Base-by-base conservation (phyloP, 352 stramenopile species). In the Nothophytophthora sp. region DNA sequence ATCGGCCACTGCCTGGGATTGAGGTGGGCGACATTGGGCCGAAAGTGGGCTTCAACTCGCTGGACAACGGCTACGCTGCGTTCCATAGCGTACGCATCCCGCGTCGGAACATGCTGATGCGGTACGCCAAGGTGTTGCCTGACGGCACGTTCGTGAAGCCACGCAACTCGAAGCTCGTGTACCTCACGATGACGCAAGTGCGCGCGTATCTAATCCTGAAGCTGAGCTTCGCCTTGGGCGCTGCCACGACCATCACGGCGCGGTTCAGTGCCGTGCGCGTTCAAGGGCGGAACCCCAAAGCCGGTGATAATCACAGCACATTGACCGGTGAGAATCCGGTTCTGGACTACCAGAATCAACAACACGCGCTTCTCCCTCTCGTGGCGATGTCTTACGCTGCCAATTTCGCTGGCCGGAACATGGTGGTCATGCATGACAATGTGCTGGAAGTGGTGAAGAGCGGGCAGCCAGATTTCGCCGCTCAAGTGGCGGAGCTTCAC, bases 131-230 rank as follows among this genome's bases (percentile, higher is more conserved):
- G 35, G 76, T 90, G 34, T 25, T 81, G 10, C 64, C 74, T 0
- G 70, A 90, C 38, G 79, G 79, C 13, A 81, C 64, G 23, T 87
- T 76, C 46, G 46, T 81, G 8, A 68, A 83, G 67, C 76, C 76
- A 4, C 63, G 81, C 59, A 84, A 69, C 44, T 73, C 87, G 63
- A 86, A 86, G 50, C 50, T 88, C 16, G 70, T 84, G 43, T 88
- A 87, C 50, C 52, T 84, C 22, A 84, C 76, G 0, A 85, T 83
- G 73, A 65, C 81, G 5, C 54, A 67, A 4, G 54, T 85, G 0
- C 65, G 76, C 29, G 67, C 73, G 22, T 60, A 61, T 20, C 37
- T 70, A 44, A 58, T 70, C 19, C 40, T 58, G 19, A 47, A 23
- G 19, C 32, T 52, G 37, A 42, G 22, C 5, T 7, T 20, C 18